Percentiles rank a stretch among this genome's conserved stretches.
Conservation (phyloP, 2,329 filamentous ascomycete species). For the Epichloe scottii region DNA sequence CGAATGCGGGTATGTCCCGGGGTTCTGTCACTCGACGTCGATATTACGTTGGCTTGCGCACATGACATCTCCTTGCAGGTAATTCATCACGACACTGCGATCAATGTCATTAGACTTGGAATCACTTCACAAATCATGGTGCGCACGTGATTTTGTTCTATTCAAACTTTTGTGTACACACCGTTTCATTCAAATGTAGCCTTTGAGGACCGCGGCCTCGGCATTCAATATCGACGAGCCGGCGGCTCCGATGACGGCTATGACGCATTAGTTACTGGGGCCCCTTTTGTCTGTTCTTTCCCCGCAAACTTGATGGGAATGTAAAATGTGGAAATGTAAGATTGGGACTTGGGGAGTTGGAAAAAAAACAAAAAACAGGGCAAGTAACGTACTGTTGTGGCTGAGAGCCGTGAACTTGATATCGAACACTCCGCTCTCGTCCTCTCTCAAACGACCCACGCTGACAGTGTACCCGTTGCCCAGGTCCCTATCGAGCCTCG, state of each 20-base stretch:
- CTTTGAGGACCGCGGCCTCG: constrained; percentile 83
- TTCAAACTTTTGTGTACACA: neutral
- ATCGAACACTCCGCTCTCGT: constrained; percentile 82
- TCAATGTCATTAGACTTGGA: no score
- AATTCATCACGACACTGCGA: no score
- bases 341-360: neutral
- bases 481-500: constrained; percentile 75
- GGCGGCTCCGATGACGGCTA: constrained; percentile 86
- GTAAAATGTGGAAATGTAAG: neutral
- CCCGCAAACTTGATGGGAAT: neutral
- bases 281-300: neutral
- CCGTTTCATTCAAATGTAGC: constrained; percentile 47
- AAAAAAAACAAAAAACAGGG: neutral
- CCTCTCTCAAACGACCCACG: constrained; percentile 75
- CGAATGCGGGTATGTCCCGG: no score
- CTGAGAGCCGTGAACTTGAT: constrained; percentile 89
- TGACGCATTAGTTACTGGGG: neutral
- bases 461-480: constrained; percentile 81
- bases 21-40: no score
- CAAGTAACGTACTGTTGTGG: constrained; percentile 49
- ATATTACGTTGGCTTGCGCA: no score
- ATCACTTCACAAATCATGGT: no score
- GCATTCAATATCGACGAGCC: constrained; percentile 92
- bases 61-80: no score
- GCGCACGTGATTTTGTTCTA: neutral